Conservation (phyloP, 2,329 filamentous ascomycete species). For the Aspergillus sp. region DNA sequence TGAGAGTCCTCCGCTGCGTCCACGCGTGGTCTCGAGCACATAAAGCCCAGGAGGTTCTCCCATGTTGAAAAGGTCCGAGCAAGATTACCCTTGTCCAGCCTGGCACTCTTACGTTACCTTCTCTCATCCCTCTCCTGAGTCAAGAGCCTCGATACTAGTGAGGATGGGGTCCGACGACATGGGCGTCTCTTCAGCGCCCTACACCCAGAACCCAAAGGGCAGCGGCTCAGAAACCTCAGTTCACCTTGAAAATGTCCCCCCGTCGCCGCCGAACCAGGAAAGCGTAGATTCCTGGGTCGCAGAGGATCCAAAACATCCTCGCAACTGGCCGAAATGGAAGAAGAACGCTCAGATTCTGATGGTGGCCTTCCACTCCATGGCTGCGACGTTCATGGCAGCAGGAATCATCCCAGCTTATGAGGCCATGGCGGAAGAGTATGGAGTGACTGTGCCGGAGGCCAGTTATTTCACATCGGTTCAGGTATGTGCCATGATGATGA, state of each 20-base stretch:
- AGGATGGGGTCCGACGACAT: neutral
- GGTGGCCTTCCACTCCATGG: slow-evolving; percentile 56
- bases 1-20: neutral
- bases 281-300: neutral
- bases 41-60: neutral
- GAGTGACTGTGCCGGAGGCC: slow-evolving; percentile 46
- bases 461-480: slow-evolving; percentile 55
- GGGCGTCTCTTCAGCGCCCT: neutral
- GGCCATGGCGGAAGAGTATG: slow-evolving; percentile 51
- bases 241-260: slow-evolving; percentile 15
- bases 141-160: too few relatives aligned
- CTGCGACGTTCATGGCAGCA: slow-evolving; percentile 53
- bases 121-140: neutral
- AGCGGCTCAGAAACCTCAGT: slow-evolving; percentile 6
- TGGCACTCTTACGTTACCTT: neutral
- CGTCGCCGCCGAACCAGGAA: slow-evolving; percentile 1
- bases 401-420: slow-evolving; percentile 55
- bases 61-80: neutral
- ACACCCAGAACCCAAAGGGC: neutral
- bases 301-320: slow-evolving; percentile 16
- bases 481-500: slow-evolving; percentile 11
- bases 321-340: slow-evolving; percentile 25
- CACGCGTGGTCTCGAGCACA: neutral
- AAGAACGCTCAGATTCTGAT: slow-evolving; percentile 52
- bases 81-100: neutral